Conservation (phyloP, 169 alveolate genomes). For the Cryptosporidium ryanae region DNA sequence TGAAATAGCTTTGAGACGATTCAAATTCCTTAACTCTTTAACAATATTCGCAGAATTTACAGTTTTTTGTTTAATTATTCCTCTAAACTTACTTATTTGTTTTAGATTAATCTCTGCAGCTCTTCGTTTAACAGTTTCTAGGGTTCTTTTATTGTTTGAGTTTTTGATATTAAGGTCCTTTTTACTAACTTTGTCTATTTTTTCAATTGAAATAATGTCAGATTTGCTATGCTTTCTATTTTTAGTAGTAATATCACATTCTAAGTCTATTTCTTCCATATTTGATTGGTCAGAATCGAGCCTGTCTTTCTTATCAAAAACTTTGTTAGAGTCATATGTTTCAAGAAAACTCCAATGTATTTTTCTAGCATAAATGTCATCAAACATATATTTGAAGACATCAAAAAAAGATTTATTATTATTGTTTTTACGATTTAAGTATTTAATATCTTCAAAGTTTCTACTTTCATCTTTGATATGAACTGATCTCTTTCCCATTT, state of each 20-base stretch:
- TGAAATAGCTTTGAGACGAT: not conserved
- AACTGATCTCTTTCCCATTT: not conserved
- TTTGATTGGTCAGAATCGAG: not conserved
- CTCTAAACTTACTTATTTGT: conserved; percentile 6
- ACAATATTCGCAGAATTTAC: conserved; percentile 7
- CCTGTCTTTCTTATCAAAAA: not conserved
- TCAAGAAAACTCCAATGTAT: conserved; percentile 35
- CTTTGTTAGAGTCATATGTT: too few species aligned
- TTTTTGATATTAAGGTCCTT: not conserved
- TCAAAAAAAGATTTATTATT: not conserved
- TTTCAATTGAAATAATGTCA: not conserved
- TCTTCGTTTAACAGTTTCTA: conserved; percentile 16
- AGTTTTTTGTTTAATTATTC: not conserved
- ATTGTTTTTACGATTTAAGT: not conserved
- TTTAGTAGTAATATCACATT: too few species aligned
- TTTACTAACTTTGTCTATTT: not conserved
- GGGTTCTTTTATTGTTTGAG: not conserved
- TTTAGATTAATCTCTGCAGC: conserved; percentile 60
- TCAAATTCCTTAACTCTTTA: conserved; percentile 5
- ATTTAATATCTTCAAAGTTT: not conserved
- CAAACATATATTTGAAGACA: conserved; percentile 1
- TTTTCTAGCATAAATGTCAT: conserved; percentile 35
- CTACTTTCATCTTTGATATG: not conserved
- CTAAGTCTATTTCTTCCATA: too few species aligned
- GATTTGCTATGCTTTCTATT: too few species aligned